Conservation (phyloP, 140 eudicot species). For the Oenanthe javanica region DNA sequence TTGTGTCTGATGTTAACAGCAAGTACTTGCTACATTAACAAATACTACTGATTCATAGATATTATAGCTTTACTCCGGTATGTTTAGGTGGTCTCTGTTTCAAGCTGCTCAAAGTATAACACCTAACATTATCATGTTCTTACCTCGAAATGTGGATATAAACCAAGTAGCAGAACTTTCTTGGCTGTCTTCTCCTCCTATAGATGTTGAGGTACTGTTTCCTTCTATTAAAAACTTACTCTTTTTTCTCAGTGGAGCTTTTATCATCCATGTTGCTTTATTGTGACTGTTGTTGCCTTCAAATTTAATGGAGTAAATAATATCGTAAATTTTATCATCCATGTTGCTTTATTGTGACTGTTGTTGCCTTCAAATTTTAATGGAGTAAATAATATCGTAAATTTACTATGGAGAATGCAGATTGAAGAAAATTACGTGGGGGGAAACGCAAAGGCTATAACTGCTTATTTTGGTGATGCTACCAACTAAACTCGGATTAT, state of each 20-base stretch:
- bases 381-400: background rate
- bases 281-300: background rate
- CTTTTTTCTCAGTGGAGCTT: background rate
- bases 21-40: background rate
- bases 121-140: conserved; percentile 64
- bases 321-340: background rate
- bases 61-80: background rate
- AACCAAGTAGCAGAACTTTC: conserved; percentile 61
- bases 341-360: background rate
- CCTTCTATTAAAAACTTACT: background rate
- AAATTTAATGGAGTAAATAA: background rate
- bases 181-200: conserved; percentile 79
- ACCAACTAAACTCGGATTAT: conserved; percentile 11
- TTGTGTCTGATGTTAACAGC: background rate
- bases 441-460: conserved; percentile 47
- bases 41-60: background rate
- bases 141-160: conserved; percentile 67
- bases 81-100: conserved; percentile 53
- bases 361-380: background rate
- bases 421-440: conserved; percentile 52
- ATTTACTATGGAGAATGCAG: conserved; percentile 25
- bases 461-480: conserved; percentile 55
- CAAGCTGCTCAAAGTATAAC: conserved; percentile 69
- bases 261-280: background rate
- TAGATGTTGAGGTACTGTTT: conserved; percentile 53